These are phyloP conservation scores for Pseudofabraea citricarpa DNA, from an alignment of 2,329 filamentous ascomycete species.

Conservation along the genomic window DNA sequence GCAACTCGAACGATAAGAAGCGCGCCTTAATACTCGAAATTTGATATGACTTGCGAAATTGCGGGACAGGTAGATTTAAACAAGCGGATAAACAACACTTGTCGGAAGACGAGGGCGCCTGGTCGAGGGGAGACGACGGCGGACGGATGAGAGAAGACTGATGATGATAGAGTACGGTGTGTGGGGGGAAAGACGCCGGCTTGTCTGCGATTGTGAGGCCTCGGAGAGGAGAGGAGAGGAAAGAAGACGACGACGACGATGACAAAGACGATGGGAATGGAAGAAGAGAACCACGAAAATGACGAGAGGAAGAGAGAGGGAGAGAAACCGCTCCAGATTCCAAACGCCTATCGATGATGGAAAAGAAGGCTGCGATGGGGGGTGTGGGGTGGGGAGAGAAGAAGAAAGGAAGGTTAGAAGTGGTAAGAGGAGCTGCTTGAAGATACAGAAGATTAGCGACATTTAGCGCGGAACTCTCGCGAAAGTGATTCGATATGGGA, in stretches of 20 bases:
- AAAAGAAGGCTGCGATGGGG: conserved; percentile 14
- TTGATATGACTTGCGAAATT: conserved; percentile 21
- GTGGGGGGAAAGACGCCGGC: conserved; percentile 12
- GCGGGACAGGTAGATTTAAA: conserved; percentile 22
- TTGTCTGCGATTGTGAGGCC: conserved; percentile 15
- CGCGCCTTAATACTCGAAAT: conserved; percentile 21
- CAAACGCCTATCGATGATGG: conserved; percentile 24
- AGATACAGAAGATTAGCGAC: conserved; percentile 4
- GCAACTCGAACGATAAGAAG: conserved; percentile 27
- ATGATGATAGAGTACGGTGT: conserved; percentile 2
- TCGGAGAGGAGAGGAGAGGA: too few relatives aligned
- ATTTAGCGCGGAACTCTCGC: background rate
- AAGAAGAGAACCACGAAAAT: conserved; percentile 22
- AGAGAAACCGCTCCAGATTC: conserved; percentile 27
- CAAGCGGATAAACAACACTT: conserved; percentile 20
- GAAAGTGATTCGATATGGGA: background rate
- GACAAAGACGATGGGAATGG: conserved; percentile 14
- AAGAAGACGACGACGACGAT: conserved; percentile 11
- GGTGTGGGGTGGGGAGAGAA: conserved; percentile 9
- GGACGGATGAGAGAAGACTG: conserved; percentile 15
- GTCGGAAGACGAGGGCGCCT: conserved; percentile 19
- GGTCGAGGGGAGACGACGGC: conserved; percentile 20
- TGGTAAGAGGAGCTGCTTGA: conserved; percentile 11
- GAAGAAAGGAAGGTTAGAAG: conserved; percentile 12
- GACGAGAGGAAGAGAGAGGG: conserved; percentile 28